Evolutionary conservation across 1,284 basidiomycete species (phyloP), one percentile per base, ranked within the genome.

Genomic region (Termitomyces sp.): DNA sequence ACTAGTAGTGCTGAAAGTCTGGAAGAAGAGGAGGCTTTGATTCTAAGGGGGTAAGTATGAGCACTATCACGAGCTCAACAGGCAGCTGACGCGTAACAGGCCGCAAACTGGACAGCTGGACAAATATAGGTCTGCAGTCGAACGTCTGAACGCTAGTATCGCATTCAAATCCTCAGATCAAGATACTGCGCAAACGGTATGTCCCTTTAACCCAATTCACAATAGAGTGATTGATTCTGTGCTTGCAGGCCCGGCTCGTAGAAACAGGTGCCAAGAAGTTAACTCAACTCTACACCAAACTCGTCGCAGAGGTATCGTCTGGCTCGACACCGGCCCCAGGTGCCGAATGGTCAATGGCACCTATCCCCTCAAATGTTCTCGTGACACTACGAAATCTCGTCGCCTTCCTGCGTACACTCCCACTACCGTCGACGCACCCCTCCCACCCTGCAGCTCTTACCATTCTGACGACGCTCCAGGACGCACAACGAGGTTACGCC

Each of bases 181-280:
- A 15, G 82, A 82, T 58, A 70, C 81, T 1, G 74, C 74, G 1
- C 82, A 87, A 59, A 84, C 83, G 26, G 85, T 84, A 53, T 64
- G 53, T 21, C 24, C 5, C 31, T 36, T 10, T 8, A 30, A 40
- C 42, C 26, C 15, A n/a, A 31, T 13, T 4, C 12, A 15, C 34
- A 45, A 26, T 24, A 47, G 4, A 13, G 31, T n/a, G 38, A 43
- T 39, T 56, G 31, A 53, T 15, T 55, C 42, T 28, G 15, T 8
- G 10, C 15, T 24, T 49, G 6, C 56, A 88, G 85, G 86, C 87
- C 8, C 81, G 84, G 46, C 77, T 92, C 2, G 74, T 91, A 7
- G 88, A 90, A 70, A 86, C 87, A 0, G 90, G 90, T 8, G 82
- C 82, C 1, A 90, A 89, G 73, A 90, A 90, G 64, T 75, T 92